Evolutionary conservation across 257 asterid species (phyloP), one percentile per base, ranked within the genome.

Genomic region (Rehmannia glutinosa): DNA sequence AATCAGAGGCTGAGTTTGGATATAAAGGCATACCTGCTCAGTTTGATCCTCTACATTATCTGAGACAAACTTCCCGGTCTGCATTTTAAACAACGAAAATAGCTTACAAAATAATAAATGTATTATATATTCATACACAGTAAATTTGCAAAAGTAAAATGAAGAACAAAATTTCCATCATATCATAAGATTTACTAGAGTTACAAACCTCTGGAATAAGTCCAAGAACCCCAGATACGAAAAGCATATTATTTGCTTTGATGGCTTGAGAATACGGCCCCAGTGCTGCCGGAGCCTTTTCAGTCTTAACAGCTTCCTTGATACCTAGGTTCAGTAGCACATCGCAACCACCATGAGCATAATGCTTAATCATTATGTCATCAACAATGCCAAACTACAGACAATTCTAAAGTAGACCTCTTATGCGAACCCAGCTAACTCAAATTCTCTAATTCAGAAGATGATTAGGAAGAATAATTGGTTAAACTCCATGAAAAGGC

Each of bases 191-290:
- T 41, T 19, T 20, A 51, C 13, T 5, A 45, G 54, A 25, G 62
- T 36, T 51, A 70, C 90, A 38, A 61, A 91, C 97, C 99, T 94
- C 97, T 2, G 99, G 99, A 71, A 80, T 25, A 52, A 85, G 79
- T 23, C 91, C 91, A 52, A 85, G 86, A 76, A 77, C 83, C 11
- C 99, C 99, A 50, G 99, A 88, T 68, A 91, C 74, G 32, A 88
- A 94, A 60, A 94, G 81, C 83, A 87, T 80, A 54, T 88, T 87
- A 60, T 91, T 90, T 1, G 96, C 83, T 69, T 91, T 91, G 39
- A 91, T 86, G 73, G 99, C 97, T 81, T 93, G 99, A 53, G 92
- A 86, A 73, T 93, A 93, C 3, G 99, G 97, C 30, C 99, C 99
- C 82, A 93, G 68, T 27, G 99, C 99, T 5, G 95, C 95, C 0